These are phyloP conservation scores for Verticillium isaacii DNA, from an alignment of 2,329 filamentous ascomycete species.

Conservation along the genomic window DNA sequence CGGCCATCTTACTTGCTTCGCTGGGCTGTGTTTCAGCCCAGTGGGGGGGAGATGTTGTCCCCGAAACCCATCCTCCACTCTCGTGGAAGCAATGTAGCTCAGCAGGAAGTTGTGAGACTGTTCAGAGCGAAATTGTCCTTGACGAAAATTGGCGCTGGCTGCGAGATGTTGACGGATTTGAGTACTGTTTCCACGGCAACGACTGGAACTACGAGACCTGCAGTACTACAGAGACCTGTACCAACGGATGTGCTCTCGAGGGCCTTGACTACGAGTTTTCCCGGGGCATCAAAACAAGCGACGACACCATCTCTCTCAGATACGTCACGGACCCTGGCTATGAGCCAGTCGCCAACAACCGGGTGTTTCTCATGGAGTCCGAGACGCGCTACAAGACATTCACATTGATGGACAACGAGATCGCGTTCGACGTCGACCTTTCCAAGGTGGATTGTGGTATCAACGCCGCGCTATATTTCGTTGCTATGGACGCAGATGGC, in stretches of 20 bases:
- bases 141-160: constrained; percentile 8
- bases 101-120: background rate
- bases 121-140: constrained; percentile 3
- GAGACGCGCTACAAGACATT: constrained; percentile 55
- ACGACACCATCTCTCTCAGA: constrained; percentile 41
- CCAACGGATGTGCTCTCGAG: constrained; percentile 38
- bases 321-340: constrained; percentile 37
- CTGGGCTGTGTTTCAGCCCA: constrained; percentile 5
- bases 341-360: constrained; percentile 31
- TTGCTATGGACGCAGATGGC: constrained; percentile 49
- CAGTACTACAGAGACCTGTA: constrained; percentile 32
- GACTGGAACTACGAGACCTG: constrained; percentile 27
- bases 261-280: constrained; percentile 37
- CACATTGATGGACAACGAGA: constrained; percentile 56
- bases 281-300: constrained; percentile 41
- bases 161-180: constrained; percentile 22
- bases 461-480: constrained; percentile 60
- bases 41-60: background rate
- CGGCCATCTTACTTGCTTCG: background rate
- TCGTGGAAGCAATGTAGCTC: constrained; percentile 6
- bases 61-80: constrained; percentile 4
- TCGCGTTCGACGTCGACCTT: constrained; percentile 63
- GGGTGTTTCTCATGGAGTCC: constrained; percentile 54
- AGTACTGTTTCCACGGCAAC: constrained; percentile 46
- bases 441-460: constrained; percentile 59